phyloP scores from a whole-genome alignment of 2,329 filamentous ascomycete genomes.

The Botrytis elliptica region DNA sequence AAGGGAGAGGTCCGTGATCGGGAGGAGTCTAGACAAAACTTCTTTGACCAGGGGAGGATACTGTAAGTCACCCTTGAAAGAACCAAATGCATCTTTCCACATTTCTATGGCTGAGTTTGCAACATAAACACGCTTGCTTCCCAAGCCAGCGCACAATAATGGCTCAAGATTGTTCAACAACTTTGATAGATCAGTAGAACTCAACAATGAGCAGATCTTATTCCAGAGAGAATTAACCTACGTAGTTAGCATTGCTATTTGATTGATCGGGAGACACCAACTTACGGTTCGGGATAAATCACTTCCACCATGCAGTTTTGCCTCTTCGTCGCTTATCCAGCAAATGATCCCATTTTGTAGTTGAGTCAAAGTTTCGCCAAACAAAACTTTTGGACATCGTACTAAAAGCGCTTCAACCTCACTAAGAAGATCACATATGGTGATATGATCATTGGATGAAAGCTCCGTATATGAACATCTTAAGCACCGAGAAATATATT shows the following conservation, averaged over 20 bases:
- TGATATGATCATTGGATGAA: constrained; percentile 41
- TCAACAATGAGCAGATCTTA: constrained; percentile 42
- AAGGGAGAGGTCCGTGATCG: constrained; percentile 51
- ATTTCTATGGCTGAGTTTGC: constrained; percentile 54
- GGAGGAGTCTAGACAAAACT: constrained; percentile 60
- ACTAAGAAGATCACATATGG: constrained; percentile 53
- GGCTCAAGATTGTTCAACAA: constrained; percentile 55
- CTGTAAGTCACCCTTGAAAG: constrained; percentile 51
- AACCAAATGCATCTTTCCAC: constrained; percentile 72
- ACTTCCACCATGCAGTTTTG: constrained; percentile 45
- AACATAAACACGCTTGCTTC: constrained; percentile 54
- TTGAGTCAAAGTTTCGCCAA: constrained; percentile 47
- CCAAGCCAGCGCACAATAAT: constrained; percentile 56
- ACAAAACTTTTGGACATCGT: constrained; percentile 40
- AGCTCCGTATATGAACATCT: constrained; percentile 49
- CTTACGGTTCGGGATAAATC: constrained; percentile 49
- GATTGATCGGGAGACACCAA: constrained; percentile 23
- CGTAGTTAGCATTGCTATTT: constrained; percentile 33
- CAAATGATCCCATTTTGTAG: constrained; percentile 60
- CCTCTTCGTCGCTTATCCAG: constrained; percentile 63
- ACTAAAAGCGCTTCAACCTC: constrained; percentile 42
- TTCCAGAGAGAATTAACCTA: constrained; percentile 54
- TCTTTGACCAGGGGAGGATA: constrained; percentile 65
- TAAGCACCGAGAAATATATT: constrained; percentile 55
- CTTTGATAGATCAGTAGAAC: constrained; percentile 41